Evolutionary conservation across 164 flowering plant species (phyloP).

Genomic region (Magnolia changhungtana): DNA sequence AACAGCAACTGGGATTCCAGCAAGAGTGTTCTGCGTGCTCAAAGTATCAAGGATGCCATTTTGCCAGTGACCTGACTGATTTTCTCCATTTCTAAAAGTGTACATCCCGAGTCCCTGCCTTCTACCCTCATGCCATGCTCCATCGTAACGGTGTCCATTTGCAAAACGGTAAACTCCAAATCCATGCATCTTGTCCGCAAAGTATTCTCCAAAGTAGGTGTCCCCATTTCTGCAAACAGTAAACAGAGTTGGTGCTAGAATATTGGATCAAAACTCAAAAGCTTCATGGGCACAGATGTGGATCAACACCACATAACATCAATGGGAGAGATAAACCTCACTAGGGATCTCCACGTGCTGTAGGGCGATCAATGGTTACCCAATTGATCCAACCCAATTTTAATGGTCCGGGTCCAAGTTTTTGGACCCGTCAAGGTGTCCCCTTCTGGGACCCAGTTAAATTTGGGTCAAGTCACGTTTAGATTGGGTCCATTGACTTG

Average conservation of each 20-base stretch:
- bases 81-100: conserved; percentile 77
- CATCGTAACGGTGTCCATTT: conserved; percentile 84
- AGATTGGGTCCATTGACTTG: no score
- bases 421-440: no score
- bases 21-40: conserved; percentile 39
- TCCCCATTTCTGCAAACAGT: conserved; percentile 73
- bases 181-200: conserved; percentile 97
- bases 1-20: conserved; percentile 56
- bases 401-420: no score
- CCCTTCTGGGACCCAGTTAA: no score
- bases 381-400: no score
- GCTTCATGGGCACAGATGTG: neutral
- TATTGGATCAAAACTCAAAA: neutral
- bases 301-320: neutral
- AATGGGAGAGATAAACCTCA: neutral
- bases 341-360: neutral
- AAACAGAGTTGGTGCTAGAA: neutral
- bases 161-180: conserved; percentile 86
- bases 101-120: conserved; percentile 86
- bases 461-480: no score
- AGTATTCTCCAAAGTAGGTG: conserved; percentile 91
- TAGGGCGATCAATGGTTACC: no score
- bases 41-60: conserved; percentile 67
- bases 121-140: conserved; percentile 92
- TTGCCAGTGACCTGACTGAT: conserved; percentile 88